These are phyloP conservation scores for Dioscorea alata DNA, from an alignment of 106 monocot genomes.

Conservation along the genomic window DNA sequence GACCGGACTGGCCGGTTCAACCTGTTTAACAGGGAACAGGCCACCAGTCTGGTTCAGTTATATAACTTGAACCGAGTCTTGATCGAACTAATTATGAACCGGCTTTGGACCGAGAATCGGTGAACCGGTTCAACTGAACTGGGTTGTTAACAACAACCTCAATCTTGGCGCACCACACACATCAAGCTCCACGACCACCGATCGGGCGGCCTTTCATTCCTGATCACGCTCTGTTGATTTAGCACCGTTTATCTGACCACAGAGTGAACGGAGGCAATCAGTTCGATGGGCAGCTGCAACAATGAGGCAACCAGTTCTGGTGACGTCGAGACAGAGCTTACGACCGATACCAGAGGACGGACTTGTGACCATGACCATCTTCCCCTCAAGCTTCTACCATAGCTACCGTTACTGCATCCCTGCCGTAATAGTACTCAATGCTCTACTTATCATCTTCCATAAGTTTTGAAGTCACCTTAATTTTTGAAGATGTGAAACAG, in stretches of 20 bases:
- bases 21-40: too few relatives aligned
- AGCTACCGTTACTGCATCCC: conserved; percentile 7
- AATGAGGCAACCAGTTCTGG: conserved; percentile 32
- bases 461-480: too few relatives aligned
- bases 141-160: conserved; percentile 32
- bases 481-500: too few relatives aligned
- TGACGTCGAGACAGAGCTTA: conserved; percentile 50
- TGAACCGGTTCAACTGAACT: too few relatives aligned
- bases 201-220: conserved; percentile 3
- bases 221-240: neutral
- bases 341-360: conserved; percentile 59
- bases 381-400: conserved; percentile 40
- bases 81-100: too few relatives aligned
- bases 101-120: too few relatives aligned
- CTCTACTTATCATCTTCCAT: too few relatives aligned
- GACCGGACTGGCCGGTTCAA: too few relatives aligned
- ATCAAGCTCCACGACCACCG: conserved; percentile 49
- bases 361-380: conserved; percentile 69
- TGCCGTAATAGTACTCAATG: too few relatives aligned
- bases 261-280: conserved; percentile 44
- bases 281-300: conserved; percentile 40
- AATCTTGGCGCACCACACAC: conserved; percentile 30
- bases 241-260: conserved; percentile 45
- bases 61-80: too few relatives aligned
- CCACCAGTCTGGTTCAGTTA: too few relatives aligned